Evolutionary conservation across 1,284 basidiomycete genomes (phyloP).

Genomic region (Trichosporon ovoides): DNA sequence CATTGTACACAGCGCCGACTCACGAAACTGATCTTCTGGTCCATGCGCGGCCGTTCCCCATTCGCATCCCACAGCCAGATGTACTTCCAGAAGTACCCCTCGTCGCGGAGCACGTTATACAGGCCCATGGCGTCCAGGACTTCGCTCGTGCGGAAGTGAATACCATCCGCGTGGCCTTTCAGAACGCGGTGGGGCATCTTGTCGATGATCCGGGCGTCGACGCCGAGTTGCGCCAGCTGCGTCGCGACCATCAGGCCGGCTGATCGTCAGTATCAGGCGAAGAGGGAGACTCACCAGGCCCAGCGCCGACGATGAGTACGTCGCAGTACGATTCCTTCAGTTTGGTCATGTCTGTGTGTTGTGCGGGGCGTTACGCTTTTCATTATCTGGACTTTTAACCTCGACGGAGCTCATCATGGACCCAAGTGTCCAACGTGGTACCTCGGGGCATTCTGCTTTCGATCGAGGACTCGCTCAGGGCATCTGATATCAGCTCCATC

Average conservation of each 20-base stretch:
- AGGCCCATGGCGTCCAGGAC: background rate
- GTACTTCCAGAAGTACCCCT: constrained; percentile 6
- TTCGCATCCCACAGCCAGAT: constrained; percentile 14
- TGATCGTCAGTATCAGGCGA: constrained; percentile 11
- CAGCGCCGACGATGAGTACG: constrained; percentile 23
- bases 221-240: constrained; percentile 18
- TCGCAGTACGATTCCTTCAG: constrained; percentile 15
- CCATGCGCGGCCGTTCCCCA: constrained; percentile 14
- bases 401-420: no score
- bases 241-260: constrained; percentile 21
- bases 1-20: no score
- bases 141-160: constrained; percentile 11
- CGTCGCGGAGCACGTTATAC: background rate
- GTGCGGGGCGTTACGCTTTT: background rate
- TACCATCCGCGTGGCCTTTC: constrained; percentile 28
- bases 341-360: background rate
- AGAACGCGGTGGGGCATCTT: constrained; percentile 28
- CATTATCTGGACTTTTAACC: no score
- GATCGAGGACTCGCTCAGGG: no score
- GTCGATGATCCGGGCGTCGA: constrained; percentile 32
- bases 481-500: no score
- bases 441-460: no score
- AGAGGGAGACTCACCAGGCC: constrained; percentile 15
- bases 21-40: constrained; percentile 3
- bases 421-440: no score